Base-by-base conservation (phyloP, 2,329 filamentous ascomycete genomes). In the Alternaria arborescens region DNA sequence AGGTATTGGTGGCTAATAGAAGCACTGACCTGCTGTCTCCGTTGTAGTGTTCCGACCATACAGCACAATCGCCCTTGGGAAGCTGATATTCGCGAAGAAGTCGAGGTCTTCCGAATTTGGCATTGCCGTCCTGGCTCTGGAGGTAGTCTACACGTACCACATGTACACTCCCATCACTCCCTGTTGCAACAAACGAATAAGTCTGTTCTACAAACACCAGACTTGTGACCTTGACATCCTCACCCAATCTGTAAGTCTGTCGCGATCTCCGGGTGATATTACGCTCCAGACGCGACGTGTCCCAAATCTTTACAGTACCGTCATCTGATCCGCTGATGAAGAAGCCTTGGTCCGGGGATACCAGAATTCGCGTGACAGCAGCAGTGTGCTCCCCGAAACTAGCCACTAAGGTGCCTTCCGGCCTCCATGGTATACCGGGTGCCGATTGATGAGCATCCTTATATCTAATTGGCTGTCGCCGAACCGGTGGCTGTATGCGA, bases 311-410 rank as follows among this genome's bases (percentile, higher is more conserved):
- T 58, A 97, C 92, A 7, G 87, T 88, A 3, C 95, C 92, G 78
- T 99, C 95, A 71, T 97, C 92, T 10, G 94, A 94, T 7, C 89
- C 94, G 1, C 95, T 98, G 58, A 97, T 86, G 78, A 99, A 99
- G 80, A 99, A 99, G 5, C 89, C 82, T 76, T 99, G 94, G 73
- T 99, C 95, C 0, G 94, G 93, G 2, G 95, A 90, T 8, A 93
- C 87, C 2, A 91, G 84, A 11, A 98, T 87, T 10, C 94, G 88
- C 72, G 91, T 97, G 65, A 98, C 88, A 8, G 92, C 87, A 0
- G 88, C 92, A 28, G 85, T 89, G 74, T 99, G 95, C 76, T 99
- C 95, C 1, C 91, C 88, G 72, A 98, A 93, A 1, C 92, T 92
- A 2, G 94, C 93, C 20, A 98, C 90, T 8, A 98, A 84, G 52